These are phyloP conservation scores for Xylariaceae sp. DNA, from an alignment of 2,329 filamentous ascomycete species.

Conservation along the genomic window DNA sequence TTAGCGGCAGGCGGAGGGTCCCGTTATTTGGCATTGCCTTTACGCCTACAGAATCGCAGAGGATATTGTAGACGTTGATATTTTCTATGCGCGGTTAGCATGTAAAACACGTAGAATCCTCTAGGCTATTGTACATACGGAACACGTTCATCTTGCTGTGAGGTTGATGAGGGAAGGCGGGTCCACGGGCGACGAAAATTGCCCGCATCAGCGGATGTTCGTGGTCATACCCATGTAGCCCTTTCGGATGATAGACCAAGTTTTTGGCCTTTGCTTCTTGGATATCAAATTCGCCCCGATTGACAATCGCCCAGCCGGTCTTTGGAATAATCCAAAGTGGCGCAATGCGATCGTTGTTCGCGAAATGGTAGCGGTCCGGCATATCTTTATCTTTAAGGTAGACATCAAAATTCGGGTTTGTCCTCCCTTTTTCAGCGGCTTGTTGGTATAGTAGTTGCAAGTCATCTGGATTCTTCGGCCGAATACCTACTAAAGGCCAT, in stretches of 20 bases:
- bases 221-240: constrained; percentile 93
- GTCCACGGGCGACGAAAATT: constrained; percentile 89
- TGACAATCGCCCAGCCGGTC: constrained; percentile 89
- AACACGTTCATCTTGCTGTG: constrained; percentile 81
- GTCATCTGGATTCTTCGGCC: constrained; percentile 72
- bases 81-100: constrained; percentile 67
- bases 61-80: constrained; percentile 89
- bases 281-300: constrained; percentile 76
- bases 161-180: constrained; percentile 83
- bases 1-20: constrained; percentile 73
- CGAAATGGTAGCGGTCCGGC: constrained; percentile 92
- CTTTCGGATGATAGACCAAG: constrained; percentile 74
- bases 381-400: constrained; percentile 86
- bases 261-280: constrained; percentile 65
- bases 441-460: constrained; percentile 68
- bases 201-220: constrained; percentile 94
- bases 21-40: constrained; percentile 81
- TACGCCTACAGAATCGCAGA: constrained; percentile 85
- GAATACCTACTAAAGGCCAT: constrained; percentile 89
- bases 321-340: constrained; percentile 94
- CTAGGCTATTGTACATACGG: constrained; percentile 61
- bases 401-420: constrained; percentile 75
- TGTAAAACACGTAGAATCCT: background rate
- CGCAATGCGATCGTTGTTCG: constrained; percentile 84
- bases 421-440: constrained; percentile 57